Evolutionary conservation across 441 rosid genomes (phyloP), one percentile per base, ranked within the genome.

Genomic region (Erysimum cheiri): DNA sequence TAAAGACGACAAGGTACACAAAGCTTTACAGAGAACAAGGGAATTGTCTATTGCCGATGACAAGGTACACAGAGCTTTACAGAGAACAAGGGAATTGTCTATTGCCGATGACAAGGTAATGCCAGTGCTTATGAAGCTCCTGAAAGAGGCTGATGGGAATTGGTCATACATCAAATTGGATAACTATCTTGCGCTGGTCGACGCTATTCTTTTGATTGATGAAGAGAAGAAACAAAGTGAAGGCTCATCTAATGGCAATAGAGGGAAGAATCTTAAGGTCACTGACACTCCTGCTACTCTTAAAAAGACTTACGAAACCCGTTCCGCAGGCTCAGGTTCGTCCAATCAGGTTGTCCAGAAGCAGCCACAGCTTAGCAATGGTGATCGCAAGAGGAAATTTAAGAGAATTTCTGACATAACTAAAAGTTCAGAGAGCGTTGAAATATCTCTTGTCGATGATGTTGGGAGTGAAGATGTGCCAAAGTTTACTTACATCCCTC

Each of bases 151-250:
- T 62, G 78, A 70, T 28, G 69, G 17, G 29, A 84, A 83, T 4
- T 92, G 98, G 98, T 86, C 82, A 7, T 72, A 3, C 5, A 80
- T 93, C 0, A 91, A 80, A 79, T 73, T 83, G 28, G 92, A 93
- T 60, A 74, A 86, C 49, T 90, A 84, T 56, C 77, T 77, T 19
- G 82, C 80, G 31, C 77, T 93, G 8, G 13, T 83, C 55, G 96
- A 93, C 64, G 79, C 85, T 35, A 82, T 82, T 59, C 88, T 83
- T 52, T 84, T 84, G 48, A 41, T 5, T 31, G 80, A 80, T 33
- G 88, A 82, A 44, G 76, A 60, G 50, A 17, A 47, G 8, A 39
- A 19, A n/a, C 41, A 7, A 24, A 29, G 1, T 5, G 60, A 69
- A 29, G 29, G 50, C 26, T 50, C 63, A 28, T 70, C 72, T 65